phyloP scores from a whole-genome alignment of 768 basidiomycete genomes.

The Agaricus sinodeliciosus region DNA sequence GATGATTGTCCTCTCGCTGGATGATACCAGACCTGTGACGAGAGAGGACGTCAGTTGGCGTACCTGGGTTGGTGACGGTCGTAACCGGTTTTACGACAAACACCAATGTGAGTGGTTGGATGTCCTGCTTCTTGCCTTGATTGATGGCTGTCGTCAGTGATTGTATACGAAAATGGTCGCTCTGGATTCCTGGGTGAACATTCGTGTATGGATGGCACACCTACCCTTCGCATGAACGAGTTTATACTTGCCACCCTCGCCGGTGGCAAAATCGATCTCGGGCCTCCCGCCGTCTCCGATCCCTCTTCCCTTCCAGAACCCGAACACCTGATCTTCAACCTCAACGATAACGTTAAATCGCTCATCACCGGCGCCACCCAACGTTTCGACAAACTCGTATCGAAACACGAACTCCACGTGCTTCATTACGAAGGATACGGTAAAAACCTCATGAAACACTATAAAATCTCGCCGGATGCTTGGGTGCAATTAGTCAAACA shows the following conservation, averaged over 20 bases:
- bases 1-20: constrained; percentile 81
- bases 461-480: constrained; percentile 85
- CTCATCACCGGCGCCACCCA: constrained; percentile 53
- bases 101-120: constrained; percentile 67
- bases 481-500: constrained; percentile 96
- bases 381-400: constrained; percentile 73
- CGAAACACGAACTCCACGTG: constrained; percentile 74
- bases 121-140: background rate
- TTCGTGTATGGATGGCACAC: constrained; percentile 91
- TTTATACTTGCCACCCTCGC: constrained; percentile 78
- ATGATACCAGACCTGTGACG: constrained; percentile 75
- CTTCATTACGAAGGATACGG: constrained; percentile 87
- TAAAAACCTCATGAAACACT: constrained; percentile 76
- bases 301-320: constrained; percentile 46
- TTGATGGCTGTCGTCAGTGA: constrained; percentile 40
- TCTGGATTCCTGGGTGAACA: constrained; percentile 90
- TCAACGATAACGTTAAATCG: constrained; percentile 45
- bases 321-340: constrained; percentile 63
- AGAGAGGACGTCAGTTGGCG: constrained; percentile 77
- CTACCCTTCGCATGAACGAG: constrained; percentile 93
- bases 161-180: constrained; percentile 92
- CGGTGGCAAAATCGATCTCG: constrained; percentile 69
- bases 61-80: constrained; percentile 86
- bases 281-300: constrained; percentile 32
- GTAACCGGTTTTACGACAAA: constrained; percentile 95